Conservation (phyloP, 2,329 filamentous ascomycete genomes). For the Aspergillus sp. region DNA sequence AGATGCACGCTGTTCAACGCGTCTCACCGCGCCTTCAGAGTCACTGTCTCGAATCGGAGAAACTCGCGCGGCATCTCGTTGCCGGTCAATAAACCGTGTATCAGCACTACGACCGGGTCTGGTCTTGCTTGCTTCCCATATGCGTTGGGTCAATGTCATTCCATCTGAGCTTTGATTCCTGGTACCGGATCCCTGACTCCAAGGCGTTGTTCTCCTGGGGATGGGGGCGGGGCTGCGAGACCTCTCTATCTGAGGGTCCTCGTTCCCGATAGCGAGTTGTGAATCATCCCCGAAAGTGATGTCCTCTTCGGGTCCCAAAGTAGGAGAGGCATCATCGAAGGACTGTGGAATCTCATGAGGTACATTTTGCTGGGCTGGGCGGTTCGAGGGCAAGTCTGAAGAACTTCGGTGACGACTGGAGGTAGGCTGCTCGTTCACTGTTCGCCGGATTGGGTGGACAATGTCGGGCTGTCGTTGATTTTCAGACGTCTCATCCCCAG, state of each 20-base stretch:
- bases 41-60: conserved; percentile 34
- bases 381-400: conserved; percentile 2
- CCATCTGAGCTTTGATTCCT: background rate
- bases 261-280: conserved; percentile 11
- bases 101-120: conserved; percentile 1
- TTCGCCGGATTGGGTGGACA: background rate
- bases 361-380: background rate
- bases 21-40: conserved; percentile 17
- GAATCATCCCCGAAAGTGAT: conserved; percentile 15
- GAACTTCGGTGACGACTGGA: conserved; percentile 5
- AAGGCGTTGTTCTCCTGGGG: background rate
- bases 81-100: conserved; percentile 37
- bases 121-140: conserved; percentile 10
- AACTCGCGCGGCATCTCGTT: conserved; percentile 32
- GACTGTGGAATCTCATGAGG: conserved; percentile 12
- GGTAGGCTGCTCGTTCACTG: conserved; percentile 1
- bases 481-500: background rate
- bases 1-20: conserved; percentile 4
- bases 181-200: background rate
- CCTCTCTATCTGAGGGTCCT: conserved; percentile 14
- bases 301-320: conserved; percentile 14
- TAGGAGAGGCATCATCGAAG: conserved; percentile 11
- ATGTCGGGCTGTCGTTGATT: conserved; percentile 15
- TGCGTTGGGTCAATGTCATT: background rate
- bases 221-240: conserved; percentile 18